Conservation (phyloP, 2,329 filamentous ascomycete genomes). For the Aspergillus sp. region DNA sequence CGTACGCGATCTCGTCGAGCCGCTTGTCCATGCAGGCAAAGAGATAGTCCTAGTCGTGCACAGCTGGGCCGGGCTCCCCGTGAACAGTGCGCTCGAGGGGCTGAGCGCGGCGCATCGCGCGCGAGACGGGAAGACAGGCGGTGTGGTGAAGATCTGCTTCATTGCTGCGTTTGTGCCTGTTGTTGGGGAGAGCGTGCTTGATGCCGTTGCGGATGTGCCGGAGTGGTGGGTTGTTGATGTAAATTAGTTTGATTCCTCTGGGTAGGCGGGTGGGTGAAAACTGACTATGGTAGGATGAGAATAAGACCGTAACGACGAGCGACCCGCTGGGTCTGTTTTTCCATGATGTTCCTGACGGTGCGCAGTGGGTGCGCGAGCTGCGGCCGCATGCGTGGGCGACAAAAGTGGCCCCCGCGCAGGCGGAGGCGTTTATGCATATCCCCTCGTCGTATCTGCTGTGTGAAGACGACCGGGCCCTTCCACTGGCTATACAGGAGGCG, state of each 20-base stretch:
- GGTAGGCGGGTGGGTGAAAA: not conserved
- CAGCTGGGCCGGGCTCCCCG: slow-evolving; percentile 37
- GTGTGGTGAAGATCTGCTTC: slow-evolving; percentile 32
- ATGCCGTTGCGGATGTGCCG: slow-evolving; percentile 24
- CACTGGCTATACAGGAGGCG: slow-evolving; percentile 27
- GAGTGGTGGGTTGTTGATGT: slow-evolving; percentile 31
- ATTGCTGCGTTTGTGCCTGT: slow-evolving; percentile 34
- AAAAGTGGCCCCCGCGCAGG: slow-evolving; percentile 24
- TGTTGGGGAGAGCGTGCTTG: slow-evolving; percentile 29
- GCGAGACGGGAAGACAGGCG: slow-evolving; percentile 25
- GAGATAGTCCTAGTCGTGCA: slow-evolving; percentile 32
- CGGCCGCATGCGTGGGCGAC: slow-evolving; percentile 30
- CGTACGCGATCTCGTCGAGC: slow-evolving; percentile 29
- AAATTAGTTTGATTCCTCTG: slow-evolving; percentile 5
- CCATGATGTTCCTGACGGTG: slow-evolving; percentile 29
- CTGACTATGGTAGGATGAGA: slow-evolving; percentile 13
- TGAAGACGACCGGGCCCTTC: slow-evolving; percentile 29
- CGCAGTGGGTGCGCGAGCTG: slow-evolving; percentile 26
- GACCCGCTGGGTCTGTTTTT: slow-evolving; percentile 28
- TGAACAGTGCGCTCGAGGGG: slow-evolving; percentile 32
- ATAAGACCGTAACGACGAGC: slow-evolving; percentile 22
- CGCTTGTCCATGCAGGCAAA: slow-evolving; percentile 25
- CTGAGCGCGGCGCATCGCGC: slow-evolving; percentile 29
- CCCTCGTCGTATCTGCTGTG: slow-evolving; percentile 27
- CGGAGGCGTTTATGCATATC: slow-evolving; percentile 24